Evolutionary conservation across 1,284 basidiomycete species (phyloP).

Genomic region (Cutaneotrichosporon sp.): DNA sequence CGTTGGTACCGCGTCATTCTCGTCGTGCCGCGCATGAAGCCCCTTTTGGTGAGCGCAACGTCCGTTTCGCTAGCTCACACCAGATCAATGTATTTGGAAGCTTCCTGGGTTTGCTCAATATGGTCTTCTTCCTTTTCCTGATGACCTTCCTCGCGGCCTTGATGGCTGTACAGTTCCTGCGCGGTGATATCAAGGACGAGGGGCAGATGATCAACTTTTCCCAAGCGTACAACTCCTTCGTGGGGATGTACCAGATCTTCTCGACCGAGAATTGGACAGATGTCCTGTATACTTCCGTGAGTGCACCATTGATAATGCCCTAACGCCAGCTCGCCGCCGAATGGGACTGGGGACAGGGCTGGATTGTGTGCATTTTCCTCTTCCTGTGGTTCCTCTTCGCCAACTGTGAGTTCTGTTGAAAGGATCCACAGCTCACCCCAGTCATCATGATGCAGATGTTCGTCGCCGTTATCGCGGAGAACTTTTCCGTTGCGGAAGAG

Average conservation of each 20-base stretch:
- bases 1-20: conserved; percentile 93
- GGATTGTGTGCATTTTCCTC: conserved; percentile 71
- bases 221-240: conserved; percentile 81
- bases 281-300: conserved; percentile 66
- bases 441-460: conserved; percentile 97
- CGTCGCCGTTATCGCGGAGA: conserved; percentile 97
- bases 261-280: conserved; percentile 93
- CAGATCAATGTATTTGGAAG: conserved; percentile 87
- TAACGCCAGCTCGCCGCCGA: conserved; percentile 54
- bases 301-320: neutral
- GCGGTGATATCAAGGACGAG: conserved; percentile 59
- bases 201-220: conserved; percentile 68
- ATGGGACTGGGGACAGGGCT: conserved; percentile 63
- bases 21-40: conserved; percentile 42
- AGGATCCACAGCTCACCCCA: conserved; percentile 37
- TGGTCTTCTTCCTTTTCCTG: conserved; percentile 85
- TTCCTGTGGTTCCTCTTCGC: conserved; percentile 85
- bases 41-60: conserved; percentile 23
- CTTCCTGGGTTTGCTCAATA: conserved; percentile 85
- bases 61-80: neutral
- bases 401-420: conserved; percentile 66
- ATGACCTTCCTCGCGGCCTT: conserved; percentile 85
- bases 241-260: conserved; percentile 83
- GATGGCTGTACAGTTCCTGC: conserved; percentile 55
- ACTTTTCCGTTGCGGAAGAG: conserved; percentile 90